Evolutionary conservation across 176 grass and related monocot species (phyloP).

Genomic region (Zizania latifolia): DNA sequence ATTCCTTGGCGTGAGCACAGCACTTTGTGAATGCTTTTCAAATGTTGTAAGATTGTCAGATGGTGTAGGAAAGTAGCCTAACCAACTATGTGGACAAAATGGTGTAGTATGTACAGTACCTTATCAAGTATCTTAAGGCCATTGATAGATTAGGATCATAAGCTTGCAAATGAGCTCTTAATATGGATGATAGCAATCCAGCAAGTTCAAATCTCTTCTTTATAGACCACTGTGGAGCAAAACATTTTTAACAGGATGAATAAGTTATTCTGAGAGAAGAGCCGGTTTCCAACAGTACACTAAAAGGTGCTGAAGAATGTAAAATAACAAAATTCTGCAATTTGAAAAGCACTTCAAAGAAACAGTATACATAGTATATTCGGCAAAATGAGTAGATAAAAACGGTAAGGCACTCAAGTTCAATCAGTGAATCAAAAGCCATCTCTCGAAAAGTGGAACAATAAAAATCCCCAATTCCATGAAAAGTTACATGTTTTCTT

Average conservation of each 20-base stretch:
- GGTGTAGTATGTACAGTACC: slow-evolving; percentile 36
- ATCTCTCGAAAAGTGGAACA: neutral
- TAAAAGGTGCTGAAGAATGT: neutral
- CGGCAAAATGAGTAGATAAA: neutral
- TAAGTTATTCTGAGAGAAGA: slow-evolving; percentile 1
- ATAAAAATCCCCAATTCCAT: neutral
- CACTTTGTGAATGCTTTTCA: slow-evolving; percentile 87
- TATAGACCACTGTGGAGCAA: slow-evolving; percentile 73
- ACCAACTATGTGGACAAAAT: slow-evolving; percentile 3
- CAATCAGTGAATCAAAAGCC: neutral
- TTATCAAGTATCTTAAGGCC: slow-evolving; percentile 92
- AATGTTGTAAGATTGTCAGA: slow-evolving; percentile 28
- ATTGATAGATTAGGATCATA: slow-evolving; percentile 95
- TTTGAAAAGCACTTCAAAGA: neutral
- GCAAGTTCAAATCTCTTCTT: slow-evolving; percentile 80
- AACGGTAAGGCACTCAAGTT: neutral
- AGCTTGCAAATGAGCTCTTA: slow-evolving; percentile 91
- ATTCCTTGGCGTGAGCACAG: slow-evolving; percentile 81
- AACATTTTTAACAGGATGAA: slow-evolving; percentile 29
- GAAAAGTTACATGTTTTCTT: neutral
- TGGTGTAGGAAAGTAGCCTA: neutral
- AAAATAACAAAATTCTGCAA: neutral
- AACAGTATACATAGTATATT: neutral
- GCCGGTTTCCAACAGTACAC: neutral
- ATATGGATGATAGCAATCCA: slow-evolving; percentile 77